A percentile compares a stretch with the other conserved stretches of the same genome.
phyloP scores from a whole-genome alignment of 441 rosid genomes.

The Populus hybrid region DNA sequence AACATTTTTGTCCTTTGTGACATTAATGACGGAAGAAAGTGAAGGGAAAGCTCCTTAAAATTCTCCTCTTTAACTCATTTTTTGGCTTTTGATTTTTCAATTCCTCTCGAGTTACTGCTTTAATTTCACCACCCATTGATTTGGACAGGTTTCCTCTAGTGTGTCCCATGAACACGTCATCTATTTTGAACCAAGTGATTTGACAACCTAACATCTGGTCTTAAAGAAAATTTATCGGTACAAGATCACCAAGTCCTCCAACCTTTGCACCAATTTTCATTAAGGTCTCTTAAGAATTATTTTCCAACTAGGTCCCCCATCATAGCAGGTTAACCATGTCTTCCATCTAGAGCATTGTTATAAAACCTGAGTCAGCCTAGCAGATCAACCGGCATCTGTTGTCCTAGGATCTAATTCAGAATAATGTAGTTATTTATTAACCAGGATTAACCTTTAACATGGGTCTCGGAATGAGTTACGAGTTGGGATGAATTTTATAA shows the following conservation, averaged over 20 bases:
- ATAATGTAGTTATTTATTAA: no score
- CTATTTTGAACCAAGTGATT: background rate
- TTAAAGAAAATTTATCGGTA: background rate
- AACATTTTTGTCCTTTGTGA: background rate
- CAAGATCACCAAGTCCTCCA: background rate
- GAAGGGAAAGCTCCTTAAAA: background rate
- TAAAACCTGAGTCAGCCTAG: no score
- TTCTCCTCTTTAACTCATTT: background rate
- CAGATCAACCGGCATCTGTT: no score
- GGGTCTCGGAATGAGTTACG: no score
- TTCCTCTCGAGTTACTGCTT: background rate
- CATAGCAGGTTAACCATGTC: no score
- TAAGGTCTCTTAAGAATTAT: no score
- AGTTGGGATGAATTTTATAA: no score
- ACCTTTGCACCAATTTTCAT: background rate
- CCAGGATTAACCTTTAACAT: rapidly evolving
- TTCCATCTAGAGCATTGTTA: no score
- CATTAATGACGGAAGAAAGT: background rate
- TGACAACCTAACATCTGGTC: background rate
- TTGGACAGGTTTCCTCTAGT: background rate
- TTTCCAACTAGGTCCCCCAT: no score
- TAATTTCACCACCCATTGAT: background rate
- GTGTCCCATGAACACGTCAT: background rate
- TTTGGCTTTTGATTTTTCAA: background rate
- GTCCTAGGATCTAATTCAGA: no score